These are phyloP conservation scores for Paramecium sexaurelia DNA, from an alignment of 73 alveolate genomes.

Conservation along the genomic window DNA sequence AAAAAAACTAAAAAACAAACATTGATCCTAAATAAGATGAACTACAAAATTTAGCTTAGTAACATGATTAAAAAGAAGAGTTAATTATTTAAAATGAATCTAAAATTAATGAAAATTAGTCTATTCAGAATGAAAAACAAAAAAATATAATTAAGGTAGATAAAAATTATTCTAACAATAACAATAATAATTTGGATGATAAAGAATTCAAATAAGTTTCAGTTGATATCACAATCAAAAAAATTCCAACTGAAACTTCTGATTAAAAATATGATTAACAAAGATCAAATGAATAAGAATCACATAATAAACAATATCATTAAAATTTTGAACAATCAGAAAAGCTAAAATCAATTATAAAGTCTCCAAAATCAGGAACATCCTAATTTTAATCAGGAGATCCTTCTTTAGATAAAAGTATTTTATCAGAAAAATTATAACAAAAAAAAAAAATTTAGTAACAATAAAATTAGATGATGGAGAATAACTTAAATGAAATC, in stretches of 20 bases:
- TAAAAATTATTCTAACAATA: background rate
- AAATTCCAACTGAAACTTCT: background rate
- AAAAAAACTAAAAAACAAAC: background rate
- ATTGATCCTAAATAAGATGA: background rate
- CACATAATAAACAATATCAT: background rate
- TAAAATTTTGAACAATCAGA: background rate
- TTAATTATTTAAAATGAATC: background rate
- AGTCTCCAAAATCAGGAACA: background rate
- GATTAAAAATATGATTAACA: background rate
- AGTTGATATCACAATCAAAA: background rate
- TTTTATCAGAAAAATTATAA: background rate
- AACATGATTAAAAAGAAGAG: background rate
- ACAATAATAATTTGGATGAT: background rate
- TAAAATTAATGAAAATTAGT: background rate
- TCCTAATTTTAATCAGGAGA: background rate
- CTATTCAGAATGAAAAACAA: background rate
- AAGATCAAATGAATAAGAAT: background rate
- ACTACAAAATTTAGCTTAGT: background rate
- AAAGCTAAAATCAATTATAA: background rate
- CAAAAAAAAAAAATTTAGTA: background rate
- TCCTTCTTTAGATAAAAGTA: background rate
- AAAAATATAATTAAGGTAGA: background rate
- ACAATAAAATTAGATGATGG: background rate
- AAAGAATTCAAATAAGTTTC: background rate
- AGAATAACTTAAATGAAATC: conserved; percentile 37